Evolutionary conservation across 1,284 basidiomycete species (phyloP).

Genomic region (Ustilago curta): DNA sequence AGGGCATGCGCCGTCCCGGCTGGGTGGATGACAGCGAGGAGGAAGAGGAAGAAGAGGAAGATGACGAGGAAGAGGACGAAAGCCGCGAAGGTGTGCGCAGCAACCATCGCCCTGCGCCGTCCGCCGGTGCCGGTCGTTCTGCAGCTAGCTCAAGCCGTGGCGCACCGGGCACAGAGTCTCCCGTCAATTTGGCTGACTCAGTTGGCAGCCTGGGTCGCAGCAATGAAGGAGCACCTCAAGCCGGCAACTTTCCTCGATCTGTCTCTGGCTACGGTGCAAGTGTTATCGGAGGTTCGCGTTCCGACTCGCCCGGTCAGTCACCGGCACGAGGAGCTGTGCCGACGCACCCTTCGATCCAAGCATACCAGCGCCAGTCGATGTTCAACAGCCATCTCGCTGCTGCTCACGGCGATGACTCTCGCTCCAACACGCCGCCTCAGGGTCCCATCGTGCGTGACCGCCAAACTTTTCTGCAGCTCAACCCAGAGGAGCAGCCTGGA

Average conservation of each 20-base stretch:
- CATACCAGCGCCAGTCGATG: slow-evolving; percentile 53
- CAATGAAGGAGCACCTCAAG: slow-evolving; percentile 18
- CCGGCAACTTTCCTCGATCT: slow-evolving; percentile 29
- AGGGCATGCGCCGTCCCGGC: slow-evolving; percentile 38
- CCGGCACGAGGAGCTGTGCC: slow-evolving; percentile 24
- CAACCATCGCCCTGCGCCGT: background rate
- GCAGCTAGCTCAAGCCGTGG: slow-evolving; percentile 34
- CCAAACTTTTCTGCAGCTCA: slow-evolving; percentile 64
- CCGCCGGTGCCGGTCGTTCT: slow-evolving; percentile 17
- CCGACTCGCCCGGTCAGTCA: slow-evolving; percentile 38
- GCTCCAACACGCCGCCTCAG: slow-evolving; percentile 53
- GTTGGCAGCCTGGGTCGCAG: slow-evolving; percentile 35
- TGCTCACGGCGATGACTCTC: slow-evolving; percentile 51
- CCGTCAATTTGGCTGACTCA: slow-evolving; percentile 35
- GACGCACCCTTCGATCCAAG: slow-evolving; percentile 42
- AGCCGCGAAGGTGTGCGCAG: slow-evolving; percentile 15
- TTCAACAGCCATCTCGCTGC: slow-evolving; percentile 58
- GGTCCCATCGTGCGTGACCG: slow-evolving; percentile 41
- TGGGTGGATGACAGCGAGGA: slow-evolving; percentile 60
- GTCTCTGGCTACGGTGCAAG: slow-evolving; percentile 35
- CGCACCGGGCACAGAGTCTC: slow-evolving; percentile 30
- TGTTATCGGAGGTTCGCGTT: slow-evolving; percentile 22
- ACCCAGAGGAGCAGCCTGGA: slow-evolving; percentile 63
- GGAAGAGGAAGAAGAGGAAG: slow-evolving; percentile 59
- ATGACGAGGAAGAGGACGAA: slow-evolving; percentile 65